Conservation (phyloP, 352 stramenopile genomes). For the Elongisporangium prolatum region DNA sequence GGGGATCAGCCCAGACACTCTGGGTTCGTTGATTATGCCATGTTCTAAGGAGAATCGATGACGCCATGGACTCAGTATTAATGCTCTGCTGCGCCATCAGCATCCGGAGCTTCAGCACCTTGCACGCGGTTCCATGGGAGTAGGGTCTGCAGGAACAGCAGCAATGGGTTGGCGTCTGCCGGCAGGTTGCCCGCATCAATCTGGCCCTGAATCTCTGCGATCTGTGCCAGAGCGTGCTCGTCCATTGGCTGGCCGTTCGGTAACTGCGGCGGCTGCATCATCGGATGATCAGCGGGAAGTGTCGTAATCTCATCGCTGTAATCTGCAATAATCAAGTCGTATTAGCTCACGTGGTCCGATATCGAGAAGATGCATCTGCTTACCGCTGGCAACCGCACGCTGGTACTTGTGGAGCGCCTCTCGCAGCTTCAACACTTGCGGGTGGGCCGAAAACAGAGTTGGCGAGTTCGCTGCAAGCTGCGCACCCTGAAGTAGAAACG, state of each 20-base stretch:
- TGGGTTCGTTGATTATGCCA: background rate
- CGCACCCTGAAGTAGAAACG: slow-evolving; percentile 59
- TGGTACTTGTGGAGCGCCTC: slow-evolving; percentile 67
- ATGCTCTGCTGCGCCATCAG: slow-evolving; percentile 8
- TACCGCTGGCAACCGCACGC: slow-evolving; percentile 58
- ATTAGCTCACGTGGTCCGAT: background rate
- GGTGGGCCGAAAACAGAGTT: slow-evolving; percentile 36
- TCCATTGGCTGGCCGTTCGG: slow-evolving; percentile 61
- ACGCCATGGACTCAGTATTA: background rate
- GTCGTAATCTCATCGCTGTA: slow-evolving; percentile 87
- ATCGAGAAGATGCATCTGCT: background rate
- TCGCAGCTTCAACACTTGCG: slow-evolving; percentile 57
- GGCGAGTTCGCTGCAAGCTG: slow-evolving; percentile 58
- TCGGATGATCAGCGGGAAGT: slow-evolving; percentile 75
- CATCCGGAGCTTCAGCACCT: slow-evolving; percentile 23
- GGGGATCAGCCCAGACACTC: background rate
- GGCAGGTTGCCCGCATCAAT: slow-evolving; percentile 65
- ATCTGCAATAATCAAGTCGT: slow-evolving; percentile 26
- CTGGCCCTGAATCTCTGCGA: slow-evolving; percentile 58
- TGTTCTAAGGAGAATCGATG: background rate
- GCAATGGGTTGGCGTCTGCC: slow-evolving; percentile 72
- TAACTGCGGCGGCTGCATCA: slow-evolving; percentile 68
- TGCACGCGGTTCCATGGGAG: slow-evolving; percentile 84
- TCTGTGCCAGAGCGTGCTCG: slow-evolving; percentile 40
- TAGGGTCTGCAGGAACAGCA: slow-evolving; percentile 83